Base-by-base conservation (phyloP, 2,329 filamentous ascomycete genomes). In the Alternaria sp. region DNA sequence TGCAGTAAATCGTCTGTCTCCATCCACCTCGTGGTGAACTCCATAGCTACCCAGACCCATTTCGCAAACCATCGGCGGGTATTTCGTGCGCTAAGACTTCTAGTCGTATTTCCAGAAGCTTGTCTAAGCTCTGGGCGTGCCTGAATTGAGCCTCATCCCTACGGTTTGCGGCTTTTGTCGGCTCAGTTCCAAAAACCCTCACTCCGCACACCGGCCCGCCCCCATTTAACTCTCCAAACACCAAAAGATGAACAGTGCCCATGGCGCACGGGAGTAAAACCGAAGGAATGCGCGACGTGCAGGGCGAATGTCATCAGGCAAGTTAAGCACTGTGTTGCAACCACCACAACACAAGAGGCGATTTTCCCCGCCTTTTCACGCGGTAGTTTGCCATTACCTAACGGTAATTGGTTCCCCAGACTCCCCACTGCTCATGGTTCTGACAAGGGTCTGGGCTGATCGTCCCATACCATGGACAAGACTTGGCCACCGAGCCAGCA, bases 331-430 rank as follows among this genome's bases (percentile, higher is more conserved):
- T 9, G 24, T 22, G 18, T 30, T 57, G 58, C 54, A 61, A 52
- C 58, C 53, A 51, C 57, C 20, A 54, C 42, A 24, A 47, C 46
- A 42, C n/a, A 28, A 26, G 41, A 61, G 30, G 55, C 39, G 20
- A 61, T 11, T 57, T 66, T 18, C 64, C 65, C 65, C 59, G 61
- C 65, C 51, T 65, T 64, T 51, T 18, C 42, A 36, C 46, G 24
- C 48, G 51, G 51, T 34, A 54, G 28, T 18, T 26, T 18, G n/a
- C 42, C 18, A 57, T 58, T 63, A 71, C 70, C 64, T 70, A 69
- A 69, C 55, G 30, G 53, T 60, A 64, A 70, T 69, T 70, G 64
- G 68, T 66, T 67, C 67, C 64, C 64, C 67, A 68, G 66, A 66
- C 57, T 49, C 51, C 39, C 51, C 47, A 14, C 20, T 39, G 26